phyloP scores from a whole-genome alignment of 2,329 filamentous ascomycete species.

The Stagonosporopsis vannaccii region DNA sequence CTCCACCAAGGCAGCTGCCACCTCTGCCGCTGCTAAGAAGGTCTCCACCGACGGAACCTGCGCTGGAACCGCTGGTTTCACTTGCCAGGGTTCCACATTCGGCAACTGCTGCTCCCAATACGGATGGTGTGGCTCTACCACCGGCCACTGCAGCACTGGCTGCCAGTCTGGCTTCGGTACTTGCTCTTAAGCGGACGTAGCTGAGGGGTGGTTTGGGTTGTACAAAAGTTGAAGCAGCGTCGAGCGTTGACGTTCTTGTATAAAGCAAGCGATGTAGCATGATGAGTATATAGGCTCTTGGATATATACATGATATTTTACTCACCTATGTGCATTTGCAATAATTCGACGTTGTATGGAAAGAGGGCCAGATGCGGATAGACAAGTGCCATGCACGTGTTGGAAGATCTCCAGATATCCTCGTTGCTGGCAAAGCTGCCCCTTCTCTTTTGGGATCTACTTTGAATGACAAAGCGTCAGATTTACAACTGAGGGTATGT shows the following conservation, averaged over 20 bases:
- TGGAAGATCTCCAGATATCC: too few relatives aligned
- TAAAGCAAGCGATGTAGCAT: constrained; percentile 13
- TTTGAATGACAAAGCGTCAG: too few relatives aligned
- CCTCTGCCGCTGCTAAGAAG: constrained; percentile 22
- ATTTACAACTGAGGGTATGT: too few relatives aligned
- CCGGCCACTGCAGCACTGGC: constrained; percentile 38
- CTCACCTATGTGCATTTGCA: not conserved
- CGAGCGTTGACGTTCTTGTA: constrained; percentile 16
- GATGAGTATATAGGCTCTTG: constrained; percentile 11
- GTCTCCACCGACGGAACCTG: constrained; percentile 39
- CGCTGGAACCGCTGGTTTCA: constrained; percentile 34
- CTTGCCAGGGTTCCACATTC: constrained; percentile 53
- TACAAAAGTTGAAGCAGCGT: constrained; percentile 17
- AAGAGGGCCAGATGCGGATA: too few relatives aligned
- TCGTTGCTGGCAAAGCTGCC: too few relatives aligned
- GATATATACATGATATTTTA: constrained; percentile 2
- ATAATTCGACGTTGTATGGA: not conserved
- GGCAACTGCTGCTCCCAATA: constrained; percentile 56
- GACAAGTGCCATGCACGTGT: too few relatives aligned
- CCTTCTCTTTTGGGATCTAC: too few relatives aligned
- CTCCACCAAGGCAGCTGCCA: constrained; percentile 6
- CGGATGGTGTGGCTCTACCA: constrained; percentile 49
- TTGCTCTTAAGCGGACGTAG: constrained; percentile 25
- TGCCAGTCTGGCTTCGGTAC: constrained; percentile 44
- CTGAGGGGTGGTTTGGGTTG: not conserved